Evolutionary conservation across 2,329 filamentous ascomycete species (phyloP), one percentile per base, ranked within the genome.

Genomic region (Allantophomopsis lycopodina): DNA sequence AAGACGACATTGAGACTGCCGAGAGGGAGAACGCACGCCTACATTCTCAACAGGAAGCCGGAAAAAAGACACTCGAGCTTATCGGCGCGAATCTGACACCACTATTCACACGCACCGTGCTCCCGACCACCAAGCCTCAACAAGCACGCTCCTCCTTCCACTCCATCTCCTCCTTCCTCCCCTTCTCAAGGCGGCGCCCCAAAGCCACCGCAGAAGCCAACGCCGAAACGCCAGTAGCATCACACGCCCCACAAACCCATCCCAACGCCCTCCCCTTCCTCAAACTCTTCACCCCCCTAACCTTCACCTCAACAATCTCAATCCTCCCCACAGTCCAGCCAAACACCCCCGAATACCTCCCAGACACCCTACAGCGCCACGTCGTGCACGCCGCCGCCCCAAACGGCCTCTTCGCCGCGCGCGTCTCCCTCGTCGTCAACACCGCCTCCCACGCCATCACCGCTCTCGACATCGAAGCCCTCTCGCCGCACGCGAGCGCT

Each of bases 281-380:
- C 0, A 72, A 80, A 35, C 66, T 80, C 7, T 86, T 91, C 49
- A 82, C 75, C 0, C 74, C 80, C 0, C 66, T 91, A 12, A 64
- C 63, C 0, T 76, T 83, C 42, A 65, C 66, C 0, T 79, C 76
- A 0, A 66, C 60, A 1, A 61, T 76, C 12, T 58, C 63, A 0
- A 55, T 70, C 0, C 49, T 73, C 2, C 64, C 69, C 0, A 49
- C 46, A 15, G 33, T 41, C 37, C 23, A 10, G 3, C 11, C 31
- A 15, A 5, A 32, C 15, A 20, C 46, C 51, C 33, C 42, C 14
- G 15, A 12, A 21, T 44, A 48, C 48, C 55, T 42, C 50, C 42
- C 42, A 45, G 20, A 42, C 7, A 42, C 68, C 1, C 54, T 69
- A 23, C 74, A 78, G 42, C 63, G 63, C 2, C 76, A 81, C 48